A percentile compares a stretch with the other conserved stretches of the same genome.
phyloP scores from a whole-genome alignment of 305 asterid genomes.

The Ajuga reptans region DNA sequence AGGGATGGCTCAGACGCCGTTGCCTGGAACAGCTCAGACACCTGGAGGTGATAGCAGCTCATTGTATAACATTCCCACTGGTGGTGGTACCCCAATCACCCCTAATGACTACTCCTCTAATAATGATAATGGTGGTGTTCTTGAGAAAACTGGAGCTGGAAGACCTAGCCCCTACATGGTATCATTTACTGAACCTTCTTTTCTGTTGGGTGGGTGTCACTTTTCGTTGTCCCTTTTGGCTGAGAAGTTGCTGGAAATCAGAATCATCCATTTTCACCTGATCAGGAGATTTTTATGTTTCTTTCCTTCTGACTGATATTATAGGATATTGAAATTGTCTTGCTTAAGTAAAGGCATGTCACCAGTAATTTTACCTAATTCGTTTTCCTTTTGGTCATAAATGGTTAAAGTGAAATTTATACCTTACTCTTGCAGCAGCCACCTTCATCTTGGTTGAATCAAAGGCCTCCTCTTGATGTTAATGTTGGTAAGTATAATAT shows the following conservation, averaged over 20 bases:
- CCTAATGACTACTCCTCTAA: conserved; percentile 58
- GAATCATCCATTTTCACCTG: too few species aligned
- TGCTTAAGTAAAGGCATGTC: not conserved
- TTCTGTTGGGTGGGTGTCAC: conserved; percentile 7
- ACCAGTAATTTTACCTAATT: not conserved
- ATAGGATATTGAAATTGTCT: not conserved
- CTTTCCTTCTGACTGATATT: too few species aligned
- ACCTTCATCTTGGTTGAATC: conserved; percentile 76
- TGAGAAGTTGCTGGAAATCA: too few species aligned
- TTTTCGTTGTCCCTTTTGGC: not conserved
- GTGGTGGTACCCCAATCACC: conserved; percentile 89
- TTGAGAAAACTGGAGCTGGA: conserved; percentile 57
- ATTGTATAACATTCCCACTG: conserved; percentile 60
- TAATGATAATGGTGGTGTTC: conserved; percentile 45
- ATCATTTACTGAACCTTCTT: conserved; percentile 18
- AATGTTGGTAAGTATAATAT: conserved; percentile 67
- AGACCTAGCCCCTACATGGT: conserved; percentile 81
- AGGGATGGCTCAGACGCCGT: conserved; percentile 62
- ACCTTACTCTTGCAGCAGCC: conserved; percentile 66
- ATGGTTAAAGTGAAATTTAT: conserved; percentile 19
- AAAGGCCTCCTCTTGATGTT: conserved; percentile 86
- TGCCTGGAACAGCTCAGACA: conserved; percentile 60
- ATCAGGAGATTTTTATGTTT: too few species aligned
- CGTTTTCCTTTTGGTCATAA: not conserved
- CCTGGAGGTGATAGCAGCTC: conserved; percentile 67